These are phyloP conservation scores for Arthrobotrys sinensis DNA, from an alignment of 2,329 filamentous ascomycete species.

Conservation along the genomic window DNA sequence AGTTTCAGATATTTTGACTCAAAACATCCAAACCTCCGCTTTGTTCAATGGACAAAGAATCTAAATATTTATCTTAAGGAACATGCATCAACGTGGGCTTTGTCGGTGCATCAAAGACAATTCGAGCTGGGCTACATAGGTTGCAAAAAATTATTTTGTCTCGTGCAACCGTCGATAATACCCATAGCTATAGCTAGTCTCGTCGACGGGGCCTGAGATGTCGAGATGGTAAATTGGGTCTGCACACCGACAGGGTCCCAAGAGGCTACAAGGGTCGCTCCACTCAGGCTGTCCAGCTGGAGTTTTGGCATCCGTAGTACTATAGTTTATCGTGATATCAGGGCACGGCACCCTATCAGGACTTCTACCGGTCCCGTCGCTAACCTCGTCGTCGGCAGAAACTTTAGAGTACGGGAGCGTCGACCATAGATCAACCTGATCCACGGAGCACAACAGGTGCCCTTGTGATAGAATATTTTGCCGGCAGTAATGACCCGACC, in stretches of 20 bases:
- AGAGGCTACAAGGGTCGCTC: constrained; percentile 1
- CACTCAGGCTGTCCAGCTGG: constrained; percentile 25
- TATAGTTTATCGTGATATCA: constrained; percentile 50
- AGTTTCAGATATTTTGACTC: constrained; percentile 61
- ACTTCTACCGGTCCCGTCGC: constrained; percentile 33
- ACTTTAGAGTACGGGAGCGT: constrained; percentile 17
- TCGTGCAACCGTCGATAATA: not conserved
- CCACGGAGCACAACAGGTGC: constrained; percentile 21
- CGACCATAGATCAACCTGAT: not conserved
- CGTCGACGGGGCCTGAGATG: constrained; percentile 16
- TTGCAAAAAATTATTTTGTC: constrained; percentile 12
- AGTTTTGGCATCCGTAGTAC: constrained; percentile 28
- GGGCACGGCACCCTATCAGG: constrained; percentile 44
- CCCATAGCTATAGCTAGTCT: not conserved
- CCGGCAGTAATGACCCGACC: constrained; percentile 12
- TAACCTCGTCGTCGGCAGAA: constrained; percentile 39
- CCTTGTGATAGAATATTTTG: constrained; percentile 41
- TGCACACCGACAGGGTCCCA: constrained; percentile 13
- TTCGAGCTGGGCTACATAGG: not conserved
- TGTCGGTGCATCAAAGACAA: not conserved
- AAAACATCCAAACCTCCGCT: constrained; percentile 51
- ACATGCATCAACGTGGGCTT: not conserved
- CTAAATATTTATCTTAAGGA: not conserved
- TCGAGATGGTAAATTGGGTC: constrained; percentile 26
- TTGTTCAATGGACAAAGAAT: constrained; percentile 10